phyloP scores from a whole-genome alignment of 2,329 filamentous ascomycete genomes.

The Emergomyces pasteurianus region DNA sequence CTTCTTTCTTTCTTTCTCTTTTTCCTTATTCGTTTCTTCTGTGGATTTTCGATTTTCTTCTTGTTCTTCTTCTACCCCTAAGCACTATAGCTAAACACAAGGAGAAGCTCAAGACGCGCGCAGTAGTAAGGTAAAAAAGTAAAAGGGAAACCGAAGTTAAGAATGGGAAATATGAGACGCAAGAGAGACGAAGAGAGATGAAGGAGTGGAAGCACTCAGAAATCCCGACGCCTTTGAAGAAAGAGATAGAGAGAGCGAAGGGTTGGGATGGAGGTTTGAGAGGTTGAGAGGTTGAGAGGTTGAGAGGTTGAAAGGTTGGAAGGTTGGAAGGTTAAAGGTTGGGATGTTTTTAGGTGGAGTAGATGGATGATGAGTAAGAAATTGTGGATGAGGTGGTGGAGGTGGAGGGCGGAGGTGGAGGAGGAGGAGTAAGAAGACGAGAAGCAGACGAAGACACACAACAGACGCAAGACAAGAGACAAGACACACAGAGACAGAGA shows the following conservation, averaged over 20 bases:
- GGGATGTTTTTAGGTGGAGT: too few species aligned
- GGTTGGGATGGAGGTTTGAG: not conserved
- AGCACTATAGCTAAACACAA: slow-evolving; percentile 6
- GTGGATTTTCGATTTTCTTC: not conserved
- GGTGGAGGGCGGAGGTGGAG: not conserved
- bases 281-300: slow-evolving; percentile 4
- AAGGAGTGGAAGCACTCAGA: slow-evolving; percentile 17
- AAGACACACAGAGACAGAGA: too few species aligned
- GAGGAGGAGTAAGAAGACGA: slow-evolving; percentile 14
- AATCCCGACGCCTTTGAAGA: slow-evolving; percentile 11
- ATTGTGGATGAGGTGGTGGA: too few species aligned
- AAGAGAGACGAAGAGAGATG: slow-evolving; percentile 12
- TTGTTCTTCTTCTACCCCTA: not conserved
- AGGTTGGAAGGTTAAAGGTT: too few species aligned
- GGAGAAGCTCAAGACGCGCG: slow-evolving; percentile 11
- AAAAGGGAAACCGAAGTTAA: slow-evolving; percentile 6
- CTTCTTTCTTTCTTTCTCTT: not conserved
- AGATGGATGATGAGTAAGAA: too few species aligned
- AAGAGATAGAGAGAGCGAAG: slow-evolving; percentile 6
- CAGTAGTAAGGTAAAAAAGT: slow-evolving; percentile 16
- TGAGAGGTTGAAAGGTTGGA: too few species aligned
- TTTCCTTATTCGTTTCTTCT: not conserved
- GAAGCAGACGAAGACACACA: not conserved
- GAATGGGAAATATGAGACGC: slow-evolving; percentile 9
- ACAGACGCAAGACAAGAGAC: too few species aligned